Evolutionary conservation across 306 rosid species (phyloP), one percentile per base, ranked within the genome.

Genomic region (Argentina anserina): DNA sequence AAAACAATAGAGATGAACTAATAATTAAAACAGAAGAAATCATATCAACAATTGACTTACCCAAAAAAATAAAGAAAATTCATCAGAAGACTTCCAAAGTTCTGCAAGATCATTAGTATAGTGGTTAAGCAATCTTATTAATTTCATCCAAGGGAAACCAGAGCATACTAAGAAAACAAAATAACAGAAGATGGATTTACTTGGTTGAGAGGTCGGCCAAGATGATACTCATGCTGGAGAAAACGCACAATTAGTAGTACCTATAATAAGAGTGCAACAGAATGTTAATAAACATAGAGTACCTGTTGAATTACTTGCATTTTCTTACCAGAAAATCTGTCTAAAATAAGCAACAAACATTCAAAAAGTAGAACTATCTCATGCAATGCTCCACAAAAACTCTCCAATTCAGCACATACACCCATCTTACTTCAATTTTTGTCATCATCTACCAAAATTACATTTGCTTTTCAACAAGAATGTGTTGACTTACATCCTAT

Each of bases 211-310:
- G 92, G 88, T 40, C 98, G 90, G 78, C 94, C 91, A 74, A 91
- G 98, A 91, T 94, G 98, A 81, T 91, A 93, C 84, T 91, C 96
- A 67, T 91, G 97, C 84, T 94, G 98, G 78, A 94, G 97, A 83
- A 94, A 89, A 65, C 98, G 98, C 74, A 83, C 86, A 45, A 94
- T 88, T 29, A 94, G 83, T 72, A 94, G 80, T 75, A 91, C 93
- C 98, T 94, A 84, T 31, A 84, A 71, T 62, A 46, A 36, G 9
- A 63, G 55, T 4, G 70, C 73, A 70, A 9, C 11, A 52, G 53
- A 28, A 49, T 55, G 59, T 76, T 55, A 80, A 76, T 53, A 42
- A 28, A 39, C 4, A 8, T n/a, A 64, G 69, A 60, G 40, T 11
- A 28, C 36, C 52, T 49, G 49, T 20, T 21, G 46, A 69, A 50